These are phyloP conservation scores for Sporothrix mexicana DNA, from an alignment of 2,329 filamentous ascomycete species.

Conservation along the genomic window DNA sequence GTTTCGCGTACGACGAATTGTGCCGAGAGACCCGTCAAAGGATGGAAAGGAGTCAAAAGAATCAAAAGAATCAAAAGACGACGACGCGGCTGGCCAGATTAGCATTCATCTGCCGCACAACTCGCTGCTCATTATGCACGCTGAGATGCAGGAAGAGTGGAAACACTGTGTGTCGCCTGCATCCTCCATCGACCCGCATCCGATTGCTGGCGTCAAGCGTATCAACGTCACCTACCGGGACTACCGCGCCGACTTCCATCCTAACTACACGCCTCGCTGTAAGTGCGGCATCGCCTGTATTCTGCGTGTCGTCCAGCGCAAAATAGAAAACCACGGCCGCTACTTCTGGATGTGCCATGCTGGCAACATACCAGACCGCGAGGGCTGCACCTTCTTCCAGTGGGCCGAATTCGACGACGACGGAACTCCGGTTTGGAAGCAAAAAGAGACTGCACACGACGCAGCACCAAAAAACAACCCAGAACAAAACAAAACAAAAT, in stretches of 20 bases:
- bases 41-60: constrained; percentile 45
- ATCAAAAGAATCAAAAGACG: constrained; percentile 41
- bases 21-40: constrained; percentile 60
- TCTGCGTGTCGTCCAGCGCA: constrained; percentile 79
- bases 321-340: constrained; percentile 73
- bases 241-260: constrained; percentile 79
- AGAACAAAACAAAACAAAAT: neutral
- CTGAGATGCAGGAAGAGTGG: constrained; percentile 97
- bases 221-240: constrained; percentile 95
- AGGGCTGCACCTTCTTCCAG: constrained; percentile 77
- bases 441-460: neutral
- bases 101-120: constrained; percentile 94
- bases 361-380: constrained; percentile 70
- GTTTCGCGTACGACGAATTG: constrained; percentile 81
- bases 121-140: constrained; percentile 92
- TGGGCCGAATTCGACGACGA: constrained; percentile 90
- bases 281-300: constrained; percentile 71
- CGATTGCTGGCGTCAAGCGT: constrained; percentile 75
- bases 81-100: constrained; percentile 81
- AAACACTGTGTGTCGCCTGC: constrained; percentile 85
- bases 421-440: constrained; percentile 73
- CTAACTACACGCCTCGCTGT: constrained; percentile 77
- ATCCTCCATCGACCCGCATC: constrained; percentile 80
- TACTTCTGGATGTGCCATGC: constrained; percentile 94
- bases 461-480: neutral